phyloP scores from a whole-genome alignment of 2,329 filamentous ascomycete species.

The Escovopsis sp. region DNA sequence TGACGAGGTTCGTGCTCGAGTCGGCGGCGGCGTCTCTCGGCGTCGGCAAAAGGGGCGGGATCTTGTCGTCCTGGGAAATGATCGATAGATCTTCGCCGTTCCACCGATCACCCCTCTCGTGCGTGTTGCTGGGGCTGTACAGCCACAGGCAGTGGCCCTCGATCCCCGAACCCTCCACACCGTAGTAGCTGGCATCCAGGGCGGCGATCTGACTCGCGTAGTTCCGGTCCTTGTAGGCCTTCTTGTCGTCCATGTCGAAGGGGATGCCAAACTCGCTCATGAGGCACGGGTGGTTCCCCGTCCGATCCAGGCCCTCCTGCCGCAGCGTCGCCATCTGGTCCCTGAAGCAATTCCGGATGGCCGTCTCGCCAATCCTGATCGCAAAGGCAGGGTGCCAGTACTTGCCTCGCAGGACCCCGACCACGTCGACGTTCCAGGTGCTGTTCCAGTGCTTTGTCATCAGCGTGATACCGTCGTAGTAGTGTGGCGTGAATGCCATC shows the following conservation, averaged over 20 bases:
- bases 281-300: conserved; percentile 77
- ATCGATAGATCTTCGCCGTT: conserved; percentile 96
- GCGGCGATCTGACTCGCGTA: conserved; percentile 86
- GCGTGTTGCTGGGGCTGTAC: conserved; percentile 71
- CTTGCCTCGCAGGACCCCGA: conserved; percentile 77
- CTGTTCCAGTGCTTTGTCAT: conserved; percentile 99
- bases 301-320: conserved; percentile 75
- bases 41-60: conserved; percentile 36
- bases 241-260: conserved; percentile 95
- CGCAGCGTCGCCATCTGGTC: conserved; percentile 74
- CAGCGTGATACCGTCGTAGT: conserved; percentile 90
- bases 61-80: conserved; percentile 67
- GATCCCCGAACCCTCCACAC: conserved; percentile 66
- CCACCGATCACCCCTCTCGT: conserved; percentile 85
- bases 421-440: conserved; percentile 90
- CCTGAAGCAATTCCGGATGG: conserved; percentile 83
- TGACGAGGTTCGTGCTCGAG: conserved; percentile 29
- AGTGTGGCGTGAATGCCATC: conserved; percentile 89
- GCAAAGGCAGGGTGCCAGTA: conserved; percentile 84
- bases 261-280: conserved; percentile 95
- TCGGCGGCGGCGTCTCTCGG: conserved; percentile 27
- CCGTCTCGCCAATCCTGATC: conserved; percentile 81
- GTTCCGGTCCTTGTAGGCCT: conserved; percentile 90
- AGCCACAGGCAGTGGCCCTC: conserved; percentile 86
- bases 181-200: conserved; percentile 93